Conservation (phyloP, 257 asterid genomes). For the Nicotiana paniculata region DNA sequence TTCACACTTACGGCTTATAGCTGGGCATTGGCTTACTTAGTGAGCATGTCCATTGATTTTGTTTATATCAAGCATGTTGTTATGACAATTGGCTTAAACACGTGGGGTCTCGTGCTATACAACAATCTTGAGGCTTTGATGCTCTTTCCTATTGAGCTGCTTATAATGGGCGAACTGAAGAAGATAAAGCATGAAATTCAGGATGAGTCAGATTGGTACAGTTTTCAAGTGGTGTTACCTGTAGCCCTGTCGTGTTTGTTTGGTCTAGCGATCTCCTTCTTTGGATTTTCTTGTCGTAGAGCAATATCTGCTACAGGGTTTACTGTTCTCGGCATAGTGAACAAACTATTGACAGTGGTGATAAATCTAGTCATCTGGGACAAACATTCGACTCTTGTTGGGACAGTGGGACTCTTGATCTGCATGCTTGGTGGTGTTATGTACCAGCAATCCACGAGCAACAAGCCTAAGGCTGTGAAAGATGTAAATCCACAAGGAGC, state of each 20-base stretch:
- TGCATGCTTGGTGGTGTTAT: slow-evolving; percentile 87
- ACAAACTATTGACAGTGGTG: slow-evolving; percentile 85
- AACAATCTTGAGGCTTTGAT: slow-evolving; percentile 92
- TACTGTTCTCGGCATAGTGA: slow-evolving; percentile 93
- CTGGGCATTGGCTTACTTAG: slow-evolving; percentile 87
- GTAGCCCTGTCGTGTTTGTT: slow-evolving; percentile 83
- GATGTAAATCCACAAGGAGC: slow-evolving; percentile 35
- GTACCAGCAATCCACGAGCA: slow-evolving; percentile 81
- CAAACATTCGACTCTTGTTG: slow-evolving; percentile 75
- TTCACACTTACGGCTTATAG: slow-evolving; percentile 74
- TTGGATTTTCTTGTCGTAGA: slow-evolving; percentile 90
- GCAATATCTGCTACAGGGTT: slow-evolving; percentile 94
- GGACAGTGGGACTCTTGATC: slow-evolving; percentile 80
- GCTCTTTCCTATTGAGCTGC: slow-evolving; percentile 82
- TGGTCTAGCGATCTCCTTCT: slow-evolving; percentile 88
- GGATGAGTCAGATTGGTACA: slow-evolving; percentile 68
- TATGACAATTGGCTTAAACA: slow-evolving; percentile 84
- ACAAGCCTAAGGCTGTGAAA: slow-evolving; percentile 35
- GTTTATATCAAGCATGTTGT: slow-evolving; percentile 95
- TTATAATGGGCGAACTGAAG: slow-evolving; percentile 90
- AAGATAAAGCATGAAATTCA: slow-evolving; percentile 68
- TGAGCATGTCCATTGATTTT: slow-evolving; percentile 93
- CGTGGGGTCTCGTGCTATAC: slow-evolving; percentile 95
- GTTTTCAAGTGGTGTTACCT: slow-evolving; percentile 70
- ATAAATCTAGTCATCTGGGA: slow-evolving; percentile 88